Evolutionary conservation across 2,329 filamentous ascomycete species (phyloP), one percentile per base, ranked within the genome.

Genomic region (Exophiala dermatitidis): DNA sequence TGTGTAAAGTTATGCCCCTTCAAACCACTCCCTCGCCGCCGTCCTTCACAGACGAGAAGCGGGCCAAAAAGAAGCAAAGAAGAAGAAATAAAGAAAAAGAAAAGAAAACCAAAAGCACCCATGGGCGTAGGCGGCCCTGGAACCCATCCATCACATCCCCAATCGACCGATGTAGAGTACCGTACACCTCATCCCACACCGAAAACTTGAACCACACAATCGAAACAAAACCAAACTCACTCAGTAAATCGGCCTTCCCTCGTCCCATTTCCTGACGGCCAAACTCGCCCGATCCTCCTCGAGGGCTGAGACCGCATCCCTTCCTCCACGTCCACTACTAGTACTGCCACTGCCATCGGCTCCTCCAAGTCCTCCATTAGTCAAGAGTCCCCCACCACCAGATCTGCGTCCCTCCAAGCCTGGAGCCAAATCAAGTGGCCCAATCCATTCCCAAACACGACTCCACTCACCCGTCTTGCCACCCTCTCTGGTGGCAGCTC

Each of bases 381-480:
- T 58, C 19, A 62, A 60, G 36, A 61, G 41, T 50, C 60, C 37
- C 66, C 68, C 48, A 62, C 60, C 37, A 66, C 68, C 48, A 62
- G 54, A 34, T 65, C 67, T 52, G 48, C 60, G 50, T 51, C 60
- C 58, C 30, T 60, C 58, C 46, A 62, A 46, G 12, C 46, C 58
- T 6, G 30, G 66, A 69, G 31, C 73, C 67, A 55, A 77, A 67
- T 43, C 84, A 66, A 60, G 71, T 67, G 47, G 80, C 4, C 83
- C 83, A 60, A 84, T 79, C 83, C 83, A 85, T 63, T 85, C 82
- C 83, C 83, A 86, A 50, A 81, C 78, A 45, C 81, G 75, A 45
- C 80, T 77, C 47, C 84, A 78, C 69, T 78, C 68, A 60, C 78
- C 72, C 31, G 71, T 73, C 70, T 76, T 74, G 36, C 67, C 72